These are phyloP conservation scores for Biscutella laevigata DNA, from an alignment of 441 rosid genomes.

Conservation along the genomic window DNA sequence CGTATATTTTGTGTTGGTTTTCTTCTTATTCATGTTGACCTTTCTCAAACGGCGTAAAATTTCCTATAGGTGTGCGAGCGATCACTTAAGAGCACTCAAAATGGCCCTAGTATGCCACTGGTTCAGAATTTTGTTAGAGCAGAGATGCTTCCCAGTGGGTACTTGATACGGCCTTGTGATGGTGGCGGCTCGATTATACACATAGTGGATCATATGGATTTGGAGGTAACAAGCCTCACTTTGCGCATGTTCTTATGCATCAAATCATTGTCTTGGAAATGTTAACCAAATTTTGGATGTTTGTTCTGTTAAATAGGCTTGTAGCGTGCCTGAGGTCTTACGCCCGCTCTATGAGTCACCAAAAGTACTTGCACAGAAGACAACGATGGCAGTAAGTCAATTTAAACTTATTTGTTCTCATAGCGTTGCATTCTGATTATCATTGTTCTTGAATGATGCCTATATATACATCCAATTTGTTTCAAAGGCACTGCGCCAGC, in stretches of 20 bases:
- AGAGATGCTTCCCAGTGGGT: conserved; percentile 94
- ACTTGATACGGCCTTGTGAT: conserved; percentile 90
- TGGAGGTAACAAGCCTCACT: conserved; percentile 49
- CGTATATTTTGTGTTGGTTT: neutral
- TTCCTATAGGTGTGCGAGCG: conserved; percentile 72
- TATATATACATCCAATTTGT: neutral
- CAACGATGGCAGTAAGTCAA: conserved; percentile 74
- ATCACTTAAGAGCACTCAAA: conserved; percentile 83
- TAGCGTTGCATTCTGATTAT: neutral
- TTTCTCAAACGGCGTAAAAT: neutral
- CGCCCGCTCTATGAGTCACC: conserved; percentile 94
- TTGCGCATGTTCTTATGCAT: neutral
- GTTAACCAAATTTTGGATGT: conserved; percentile 3
- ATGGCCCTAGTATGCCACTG: conserved; percentile 92
- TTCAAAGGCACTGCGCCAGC: conserved; percentile 72
- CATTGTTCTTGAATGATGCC: neutral
- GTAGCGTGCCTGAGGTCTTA: conserved; percentile 94
- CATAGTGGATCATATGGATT: conserved; percentile 91
- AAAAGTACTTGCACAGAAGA: conserved; percentile 86
- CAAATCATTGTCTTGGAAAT: neutral
- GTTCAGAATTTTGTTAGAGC: conserved; percentile 96
- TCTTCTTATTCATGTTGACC: neutral
- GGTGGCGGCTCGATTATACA: conserved; percentile 96
- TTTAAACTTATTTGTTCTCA: neutral
- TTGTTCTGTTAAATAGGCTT: conserved; percentile 45